Conservation (phyloP, 495 filamentous ascomycete genomes). For the Oidiodendron maius region DNA sequence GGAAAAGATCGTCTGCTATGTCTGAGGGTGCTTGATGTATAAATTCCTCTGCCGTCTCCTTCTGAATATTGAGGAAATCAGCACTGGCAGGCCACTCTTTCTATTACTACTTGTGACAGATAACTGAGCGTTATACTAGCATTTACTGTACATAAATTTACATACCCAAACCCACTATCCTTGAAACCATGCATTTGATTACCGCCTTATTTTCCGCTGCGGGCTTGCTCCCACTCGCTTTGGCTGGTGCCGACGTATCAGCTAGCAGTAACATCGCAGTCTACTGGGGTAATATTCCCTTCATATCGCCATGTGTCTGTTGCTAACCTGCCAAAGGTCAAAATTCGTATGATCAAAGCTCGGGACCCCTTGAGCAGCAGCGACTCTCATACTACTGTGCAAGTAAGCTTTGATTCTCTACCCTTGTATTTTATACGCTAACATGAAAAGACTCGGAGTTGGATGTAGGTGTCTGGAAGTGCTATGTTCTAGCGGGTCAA, state of each 20-base stretch:
- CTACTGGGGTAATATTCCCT: slow-evolving; percentile 51
- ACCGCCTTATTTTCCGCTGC: neutral
- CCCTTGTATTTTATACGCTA: neutral
- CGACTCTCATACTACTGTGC: slow-evolving; percentile 47
- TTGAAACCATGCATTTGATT: slow-evolving; percentile 5
- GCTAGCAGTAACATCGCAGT: slow-evolving; percentile 55
- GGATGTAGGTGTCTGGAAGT: slow-evolving; percentile 16
- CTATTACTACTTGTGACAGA: too few relatives aligned
- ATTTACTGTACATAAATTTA: neutral
- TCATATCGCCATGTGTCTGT: slow-evolving; percentile 32
- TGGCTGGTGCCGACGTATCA: slow-evolving; percentile 41
- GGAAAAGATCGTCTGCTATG: neutral
- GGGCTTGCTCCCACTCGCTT: slow-evolving; percentile 5
- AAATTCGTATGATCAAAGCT: slow-evolving; percentile 36
- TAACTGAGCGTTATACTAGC: too few relatives aligned
- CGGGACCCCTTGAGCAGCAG: slow-evolving; percentile 34
- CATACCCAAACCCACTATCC: neutral
- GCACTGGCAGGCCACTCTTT: slow-evolving; percentile 1
- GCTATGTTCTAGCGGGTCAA: neutral
- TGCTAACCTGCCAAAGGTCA: slow-evolving; percentile 39
- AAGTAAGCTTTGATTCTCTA: slow-evolving; percentile 32
- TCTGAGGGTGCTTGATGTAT: neutral
- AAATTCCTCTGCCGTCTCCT: too few relatives aligned
- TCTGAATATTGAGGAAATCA: slow-evolving; percentile 1
- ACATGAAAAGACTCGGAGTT: slow-evolving; percentile 23